Evolutionary conservation across 2,329 filamentous ascomycete species (phyloP), one percentile per base, ranked within the genome.

Genomic region (Sclerotinia subarctica): DNA sequence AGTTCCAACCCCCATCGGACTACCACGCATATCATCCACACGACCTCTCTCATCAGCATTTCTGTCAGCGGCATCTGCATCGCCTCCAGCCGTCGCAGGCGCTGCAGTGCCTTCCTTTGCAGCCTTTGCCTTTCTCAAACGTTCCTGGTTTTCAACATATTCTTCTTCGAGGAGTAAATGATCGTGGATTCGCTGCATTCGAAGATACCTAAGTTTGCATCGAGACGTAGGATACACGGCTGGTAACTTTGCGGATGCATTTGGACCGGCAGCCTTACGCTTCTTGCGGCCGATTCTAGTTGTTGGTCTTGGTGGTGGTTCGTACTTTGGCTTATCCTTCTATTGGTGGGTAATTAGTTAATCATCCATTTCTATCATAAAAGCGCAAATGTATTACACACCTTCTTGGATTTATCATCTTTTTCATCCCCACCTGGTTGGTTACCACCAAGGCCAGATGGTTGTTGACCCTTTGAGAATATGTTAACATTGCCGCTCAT

Each of bases 281-380:
- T 99, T 99, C 90, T 96, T 97, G 78, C 94, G 92, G 70, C 95
- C 95, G 79, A 99, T 90, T 79, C 95, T 92, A 73, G 95, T 98
- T 71, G 95, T 99, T 72, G 95, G 95, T 77, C 94, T 90, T 80
- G 95, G 95, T 74, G 95, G 95, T 73, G 95, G 95, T 82, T 99
- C 95, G 85, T 99, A 99, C 91, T 97, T 98, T 79, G 95, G 95
- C 90, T 99, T 99, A 72, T 99, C 94, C 87, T 99, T 98, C 94
- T 97, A 77, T 75, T 70, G 49, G 69, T 42, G 47, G 26, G 21
- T 49, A n/a, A 65, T 76, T 60, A 76, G 72, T 63, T 67, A 69
- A 51, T 62, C 29, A 32, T 53, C 47, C 46, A 10, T 52, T 38
- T 38, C 15, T 15, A 56, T 66, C 21, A 47, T 47, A 2, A 63